Evolutionary conservation across 257 asterid species (phyloP).

Genomic region (Solanum habrochaites): DNA sequence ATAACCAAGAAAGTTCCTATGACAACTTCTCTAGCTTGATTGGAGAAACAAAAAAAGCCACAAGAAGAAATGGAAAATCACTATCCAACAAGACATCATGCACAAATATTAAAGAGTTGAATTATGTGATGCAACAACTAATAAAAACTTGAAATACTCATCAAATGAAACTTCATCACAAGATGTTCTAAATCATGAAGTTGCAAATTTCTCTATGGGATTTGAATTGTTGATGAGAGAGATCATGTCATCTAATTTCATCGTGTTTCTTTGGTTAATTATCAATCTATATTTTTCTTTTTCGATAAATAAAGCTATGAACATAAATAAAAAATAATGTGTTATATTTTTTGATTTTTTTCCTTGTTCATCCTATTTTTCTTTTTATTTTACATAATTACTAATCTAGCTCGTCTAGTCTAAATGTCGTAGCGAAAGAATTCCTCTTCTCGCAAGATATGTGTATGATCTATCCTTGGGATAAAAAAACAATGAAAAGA

Average conservation of each 20-base stretch:
- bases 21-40: background rate
- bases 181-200: slow-evolving; percentile 8
- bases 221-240: slow-evolving; percentile 10
- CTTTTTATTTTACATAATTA: too few species aligned
- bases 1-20: background rate
- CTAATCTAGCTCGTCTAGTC: too few species aligned
- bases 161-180: slow-evolving; percentile 2
- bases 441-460: too few species aligned
- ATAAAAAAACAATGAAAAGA: too few species aligned
- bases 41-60: background rate
- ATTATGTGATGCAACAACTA: slow-evolving; percentile 2
- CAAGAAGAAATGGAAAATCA: background rate
- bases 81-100: background rate
- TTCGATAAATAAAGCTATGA: background rate
- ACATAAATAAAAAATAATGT: background rate
- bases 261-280: background rate
- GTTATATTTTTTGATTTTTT: background rate
- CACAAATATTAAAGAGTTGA: background rate
- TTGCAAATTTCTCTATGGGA: slow-evolving; percentile 36
- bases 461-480: too few species aligned
- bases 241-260: background rate
- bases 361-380: background rate
- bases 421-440: too few species aligned
- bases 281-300: background rate
- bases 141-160: background rate